phyloP scores from a whole-genome alignment of 1,284 basidiomycete genomes.

The Rhizoctonia solani region DNA sequence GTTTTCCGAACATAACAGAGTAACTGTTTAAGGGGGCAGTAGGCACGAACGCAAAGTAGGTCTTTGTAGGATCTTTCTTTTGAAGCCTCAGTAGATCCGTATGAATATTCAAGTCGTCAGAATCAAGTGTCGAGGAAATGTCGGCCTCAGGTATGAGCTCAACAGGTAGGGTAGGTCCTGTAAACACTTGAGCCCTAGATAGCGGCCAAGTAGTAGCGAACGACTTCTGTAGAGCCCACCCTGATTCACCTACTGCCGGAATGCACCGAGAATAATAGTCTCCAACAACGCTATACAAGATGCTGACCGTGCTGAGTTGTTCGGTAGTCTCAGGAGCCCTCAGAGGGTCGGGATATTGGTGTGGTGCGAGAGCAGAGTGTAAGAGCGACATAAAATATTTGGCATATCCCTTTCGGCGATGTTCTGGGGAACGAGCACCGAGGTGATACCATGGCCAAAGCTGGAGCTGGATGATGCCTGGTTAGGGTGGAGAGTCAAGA shows the following conservation, averaged over 20 bases:
- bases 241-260: neutral
- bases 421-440: neutral
- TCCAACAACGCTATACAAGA: neutral
- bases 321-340: neutral
- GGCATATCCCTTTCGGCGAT: neutral
- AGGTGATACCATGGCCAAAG: neutral
- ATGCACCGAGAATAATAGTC: neutral
- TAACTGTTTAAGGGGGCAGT: neutral
- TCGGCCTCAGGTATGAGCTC: neutral
- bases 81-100: neutral
- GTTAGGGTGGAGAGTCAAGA: neutral
- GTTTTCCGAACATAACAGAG: neutral
- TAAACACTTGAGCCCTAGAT: neutral
- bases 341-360: neutral
- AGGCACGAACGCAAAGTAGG: neutral
- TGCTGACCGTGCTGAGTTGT: neutral
- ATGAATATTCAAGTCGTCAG: neutral
- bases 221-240: neutral
- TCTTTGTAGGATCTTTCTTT: neutral
- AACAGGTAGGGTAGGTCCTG: neutral
- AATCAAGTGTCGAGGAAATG: neutral
- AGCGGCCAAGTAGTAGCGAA: neutral
- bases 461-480: neutral
- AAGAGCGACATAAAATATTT: neutral
- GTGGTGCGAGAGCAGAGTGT: neutral